phyloP scores from a whole-genome alignment of 495 filamentous ascomycete genomes.

The Tuber magnatum region DNA sequence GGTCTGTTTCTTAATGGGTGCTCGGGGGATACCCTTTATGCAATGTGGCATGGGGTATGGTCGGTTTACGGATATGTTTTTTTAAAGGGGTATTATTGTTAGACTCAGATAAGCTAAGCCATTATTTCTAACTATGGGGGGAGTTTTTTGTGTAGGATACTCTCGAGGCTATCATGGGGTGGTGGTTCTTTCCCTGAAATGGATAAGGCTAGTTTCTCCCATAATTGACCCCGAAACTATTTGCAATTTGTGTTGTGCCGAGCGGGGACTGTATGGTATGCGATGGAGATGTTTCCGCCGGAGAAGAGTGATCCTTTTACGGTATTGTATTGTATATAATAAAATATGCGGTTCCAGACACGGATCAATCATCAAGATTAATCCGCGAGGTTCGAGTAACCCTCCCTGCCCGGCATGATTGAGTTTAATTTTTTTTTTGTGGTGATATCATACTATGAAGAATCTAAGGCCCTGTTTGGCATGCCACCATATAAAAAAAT shows the following conservation, averaged over 20 bases:
- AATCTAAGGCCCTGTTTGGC: too few species aligned
- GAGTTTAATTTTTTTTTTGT: not conserved
- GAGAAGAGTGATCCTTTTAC: not conserved
- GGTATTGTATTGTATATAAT: not conserved
- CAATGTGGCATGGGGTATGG: not conserved
- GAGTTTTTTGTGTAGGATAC: not conserved
- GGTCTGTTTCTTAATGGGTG: not conserved
- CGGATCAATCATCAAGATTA: not conserved
- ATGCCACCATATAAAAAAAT: too few species aligned
- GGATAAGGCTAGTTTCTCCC: not conserved
- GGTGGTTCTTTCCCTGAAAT: not conserved
- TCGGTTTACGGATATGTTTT: not conserved
- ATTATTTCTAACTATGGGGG: not conserved
- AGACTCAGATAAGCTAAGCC: not conserved
- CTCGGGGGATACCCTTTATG: not conserved
- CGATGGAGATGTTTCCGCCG: not conserved
- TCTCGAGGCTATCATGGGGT: not conserved
- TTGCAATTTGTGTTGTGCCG: not conserved
- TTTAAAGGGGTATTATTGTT: not conserved
- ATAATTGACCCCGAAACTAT: not conserved
- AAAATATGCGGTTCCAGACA: not conserved
- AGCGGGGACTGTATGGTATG: not conserved
- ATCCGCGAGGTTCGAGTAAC: not conserved
- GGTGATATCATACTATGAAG: not conserved
- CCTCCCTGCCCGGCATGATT: not conserved